Percentiles rank a stretch among this genome's conserved stretches.
Evolutionary conservation across 1,284 basidiomycete species (phyloP).

Genomic region (Moniliella sp.): DNA sequence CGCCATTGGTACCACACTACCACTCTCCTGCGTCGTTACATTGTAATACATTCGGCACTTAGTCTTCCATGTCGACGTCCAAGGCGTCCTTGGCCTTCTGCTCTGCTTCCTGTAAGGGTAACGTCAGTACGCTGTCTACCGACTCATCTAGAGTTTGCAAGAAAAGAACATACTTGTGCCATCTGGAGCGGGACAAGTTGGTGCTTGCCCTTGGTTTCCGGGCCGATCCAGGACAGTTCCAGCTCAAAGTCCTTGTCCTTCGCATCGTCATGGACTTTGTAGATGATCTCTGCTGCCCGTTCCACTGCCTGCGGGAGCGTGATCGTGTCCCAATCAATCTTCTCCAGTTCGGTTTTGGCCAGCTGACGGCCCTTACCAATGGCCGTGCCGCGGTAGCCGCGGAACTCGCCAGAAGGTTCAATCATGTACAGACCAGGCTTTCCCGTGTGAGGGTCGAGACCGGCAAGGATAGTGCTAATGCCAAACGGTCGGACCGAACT

Average conservation of each 20-base stretch:
- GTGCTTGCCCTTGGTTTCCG: conserved; percentile 62
- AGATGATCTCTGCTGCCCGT: conserved; percentile 46
- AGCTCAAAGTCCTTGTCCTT: conserved; percentile 97
- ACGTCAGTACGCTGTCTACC: conserved; percentile 1
- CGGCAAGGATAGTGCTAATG: conserved; percentile 70
- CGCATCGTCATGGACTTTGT: conserved; percentile 83
- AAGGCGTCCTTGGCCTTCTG: conserved; percentile 66
- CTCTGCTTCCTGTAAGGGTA: conserved; percentile 51
- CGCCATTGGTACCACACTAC: too few relatives aligned
- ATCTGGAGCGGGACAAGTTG: conserved; percentile 56
- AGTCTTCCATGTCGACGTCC: conserved; percentile 60
- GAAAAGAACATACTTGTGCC: background rate
- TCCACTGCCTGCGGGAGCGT: too few relatives aligned
- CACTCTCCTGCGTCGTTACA: too few relatives aligned
- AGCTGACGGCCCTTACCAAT: conserved; percentile 88
- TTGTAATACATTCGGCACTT: too few relatives aligned
- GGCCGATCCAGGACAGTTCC: conserved; percentile 86
- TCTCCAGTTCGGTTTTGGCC: conserved; percentile 94
- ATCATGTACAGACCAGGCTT: conserved; percentile 63
- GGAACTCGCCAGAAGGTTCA: conserved; percentile 83
- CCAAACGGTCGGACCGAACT: conserved; percentile 94
- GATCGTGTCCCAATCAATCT: conserved; percentile 61
- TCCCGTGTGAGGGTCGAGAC: conserved; percentile 51
- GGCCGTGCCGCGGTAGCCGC: conserved; percentile 44
- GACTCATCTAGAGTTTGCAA: conserved; percentile 1